Percentiles rank a stretch among this genome's conserved stretches.
These are phyloP conservation scores for Isabelozyma rhagii DNA, from an alignment of 805 yeast genomes.

Conservation along the genomic window DNA sequence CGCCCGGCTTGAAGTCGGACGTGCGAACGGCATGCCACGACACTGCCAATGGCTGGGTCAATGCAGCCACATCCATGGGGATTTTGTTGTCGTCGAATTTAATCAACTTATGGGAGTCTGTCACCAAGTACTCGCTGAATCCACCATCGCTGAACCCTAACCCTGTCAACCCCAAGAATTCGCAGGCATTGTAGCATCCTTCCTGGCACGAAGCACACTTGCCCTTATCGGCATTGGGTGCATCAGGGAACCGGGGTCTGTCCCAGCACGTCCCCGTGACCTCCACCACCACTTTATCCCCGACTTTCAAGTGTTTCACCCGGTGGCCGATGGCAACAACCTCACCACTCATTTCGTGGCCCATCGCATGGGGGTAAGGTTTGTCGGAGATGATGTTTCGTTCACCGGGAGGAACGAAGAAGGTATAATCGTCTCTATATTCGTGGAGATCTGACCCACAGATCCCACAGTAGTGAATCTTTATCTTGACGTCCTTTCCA, in stretches of 20 bases:
- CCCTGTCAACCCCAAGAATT: slow-evolving; percentile 47
- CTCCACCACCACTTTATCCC: slow-evolving; percentile 67
- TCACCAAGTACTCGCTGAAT: slow-evolving; percentile 47
- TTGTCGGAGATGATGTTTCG: slow-evolving; percentile 47
- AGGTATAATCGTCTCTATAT: slow-evolving; percentile 56
- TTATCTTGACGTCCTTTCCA: slow-evolving; percentile 50
- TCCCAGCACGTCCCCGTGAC: slow-evolving; percentile 60
- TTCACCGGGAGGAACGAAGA: slow-evolving; percentile 35
- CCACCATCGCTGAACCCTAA: slow-evolving; percentile 59
- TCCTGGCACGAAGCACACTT: slow-evolving; percentile 47
- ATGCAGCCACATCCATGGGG: slow-evolving; percentile 46
- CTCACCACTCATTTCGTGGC: slow-evolving; percentile 67
- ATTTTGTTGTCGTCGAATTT: slow-evolving; percentile 38
- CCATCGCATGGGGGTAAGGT: slow-evolving; percentile 41
- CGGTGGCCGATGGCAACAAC: slow-evolving; percentile 57
- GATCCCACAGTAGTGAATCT: slow-evolving; percentile 60
- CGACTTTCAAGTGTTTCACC: slow-evolving; percentile 51
- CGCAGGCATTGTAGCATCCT: slow-evolving; percentile 54
- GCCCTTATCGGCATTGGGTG: slow-evolving; percentile 18
- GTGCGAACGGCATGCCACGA: slow-evolving; percentile 58
- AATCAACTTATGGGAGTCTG: slow-evolving; percentile 36
- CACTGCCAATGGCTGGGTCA: slow-evolving; percentile 57
- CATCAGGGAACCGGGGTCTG: slow-evolving; percentile 34
- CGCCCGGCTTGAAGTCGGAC: slow-evolving; percentile 38
- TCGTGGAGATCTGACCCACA: slow-evolving; percentile 64